Evolutionary conservation across 208 protist species (phyloP), one percentile per base, ranked within the genome.

Genomic region (Acanthamoeba divionensis): DNA sequence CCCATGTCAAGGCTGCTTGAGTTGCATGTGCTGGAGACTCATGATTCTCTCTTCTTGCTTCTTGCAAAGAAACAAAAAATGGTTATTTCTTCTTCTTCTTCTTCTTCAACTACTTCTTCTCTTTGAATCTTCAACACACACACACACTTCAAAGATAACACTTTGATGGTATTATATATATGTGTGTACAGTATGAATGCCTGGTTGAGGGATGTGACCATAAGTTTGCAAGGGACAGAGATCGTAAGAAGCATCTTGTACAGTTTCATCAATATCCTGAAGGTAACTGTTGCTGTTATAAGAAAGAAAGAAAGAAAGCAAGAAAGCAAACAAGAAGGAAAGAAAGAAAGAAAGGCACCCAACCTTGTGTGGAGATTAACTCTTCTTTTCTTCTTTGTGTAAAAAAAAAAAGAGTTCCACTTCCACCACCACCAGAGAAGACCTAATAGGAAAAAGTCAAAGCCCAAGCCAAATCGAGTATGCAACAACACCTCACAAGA

Each of bases 151-250:
- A n/a, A n/a, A n/a, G n/a, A n/a, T n/a, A n/a, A n/a, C n/a, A n/a
- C n/a, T n/a, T n/a, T n/a, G n/a, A n/a, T n/a, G n/a, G n/a, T n/a
- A n/a, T n/a, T n/a, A n/a, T n/a, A n/a, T n/a, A n/a, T n/a, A n/a
- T n/a, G n/a, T n/a, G n/a, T n/a, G n/a, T n/a, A n/a, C 29, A 80
- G 69, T 80, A 80, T n/a, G 69, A 80, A 54, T 80, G 69, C 69
- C n/a, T 80, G 18, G 69, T 80, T 7, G 41, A 36, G 9, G 69
- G 69, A 54, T 80, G 69, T 24, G 1, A 12, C 2, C 18, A 18
- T 24, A 80, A 55, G n/a, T 80, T 80, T 55, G 38, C 45, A 9
- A 41, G 29, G 9, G 69, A 80, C 69, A 80, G 41, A n/a, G 69
- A 80, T 54, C 41, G 69, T 24, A 36, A 80, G 33, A 48, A 55